phyloP scores from a whole-genome alignment of 805 yeast genomes.

The Yamadazyma sp. region DNA sequence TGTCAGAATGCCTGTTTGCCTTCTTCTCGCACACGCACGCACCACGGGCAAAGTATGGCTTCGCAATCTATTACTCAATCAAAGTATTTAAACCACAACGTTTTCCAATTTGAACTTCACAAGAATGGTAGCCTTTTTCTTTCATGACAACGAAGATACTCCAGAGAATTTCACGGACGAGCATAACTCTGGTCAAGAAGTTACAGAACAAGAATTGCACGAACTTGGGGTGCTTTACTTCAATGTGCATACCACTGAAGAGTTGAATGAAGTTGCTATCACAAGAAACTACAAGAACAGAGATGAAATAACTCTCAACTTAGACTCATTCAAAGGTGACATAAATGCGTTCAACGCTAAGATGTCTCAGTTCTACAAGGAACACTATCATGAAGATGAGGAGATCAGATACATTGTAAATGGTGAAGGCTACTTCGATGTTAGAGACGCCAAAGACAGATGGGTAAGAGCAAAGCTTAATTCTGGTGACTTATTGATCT shows the following conservation, averaged over 20 bases:
- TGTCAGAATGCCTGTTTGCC: no score
- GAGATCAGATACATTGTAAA: constrained; percentile 88
- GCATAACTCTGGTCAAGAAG: constrained; percentile 68
- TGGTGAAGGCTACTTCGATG: constrained; percentile 92
- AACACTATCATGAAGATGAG: constrained; percentile 95
- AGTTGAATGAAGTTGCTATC: constrained; percentile 64
- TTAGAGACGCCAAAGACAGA: constrained; percentile 56
- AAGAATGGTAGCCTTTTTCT: constrained; percentile 38
- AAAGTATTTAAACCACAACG: not conserved
- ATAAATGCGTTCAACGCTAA: constrained; percentile 56
- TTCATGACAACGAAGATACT: constrained; percentile 60
- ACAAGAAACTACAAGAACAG: constrained; percentile 77
- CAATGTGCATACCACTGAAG: constrained; percentile 47
- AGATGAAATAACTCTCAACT: constrained; percentile 65
- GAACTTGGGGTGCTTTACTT: constrained; percentile 69
- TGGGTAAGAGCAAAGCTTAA: constrained; percentile 78
- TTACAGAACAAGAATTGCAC: constrained; percentile 49
- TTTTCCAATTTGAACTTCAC: not conserved
- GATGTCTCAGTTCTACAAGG: constrained; percentile 68
- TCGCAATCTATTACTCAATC: constrained; percentile 4
- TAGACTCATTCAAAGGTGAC: constrained; percentile 61
- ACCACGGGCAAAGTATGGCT: constrained; percentile 3
- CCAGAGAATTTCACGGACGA: constrained; percentile 60
- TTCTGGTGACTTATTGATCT: constrained; percentile 64
- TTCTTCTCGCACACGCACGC: not conserved